Percentiles rank a stretch among this genome's conserved stretches.
Conservation (phyloP, 192 early-diverging fungal genomes). For the Tieghemiomyces parasiticus region DNA sequence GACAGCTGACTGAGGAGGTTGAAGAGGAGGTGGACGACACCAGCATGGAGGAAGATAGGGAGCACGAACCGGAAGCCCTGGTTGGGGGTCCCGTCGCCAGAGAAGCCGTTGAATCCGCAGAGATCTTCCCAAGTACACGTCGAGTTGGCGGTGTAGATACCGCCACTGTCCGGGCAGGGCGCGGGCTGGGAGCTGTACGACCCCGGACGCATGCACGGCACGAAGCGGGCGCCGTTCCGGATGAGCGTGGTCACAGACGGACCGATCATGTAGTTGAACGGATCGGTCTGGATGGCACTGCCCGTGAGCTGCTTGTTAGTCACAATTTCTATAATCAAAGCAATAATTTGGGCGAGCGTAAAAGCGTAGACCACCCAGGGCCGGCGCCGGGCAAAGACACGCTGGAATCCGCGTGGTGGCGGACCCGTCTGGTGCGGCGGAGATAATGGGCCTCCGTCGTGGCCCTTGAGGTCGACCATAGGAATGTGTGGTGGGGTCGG, state of each 20-base stretch:
- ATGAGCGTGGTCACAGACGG: slow-evolving; percentile 46
- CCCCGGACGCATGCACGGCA: slow-evolving; percentile 56
- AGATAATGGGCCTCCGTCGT: too few species aligned
- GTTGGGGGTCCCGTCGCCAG: slow-evolving; percentile 32
- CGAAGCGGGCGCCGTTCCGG: slow-evolving; percentile 53
- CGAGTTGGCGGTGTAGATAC: slow-evolving; percentile 11
- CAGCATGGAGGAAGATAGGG: slow-evolving; percentile 75
- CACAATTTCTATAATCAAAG: slow-evolving; percentile 33
- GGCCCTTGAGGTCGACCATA: not conserved
- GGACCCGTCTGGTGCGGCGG: too few species aligned
- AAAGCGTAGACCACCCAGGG: slow-evolving; percentile 32
- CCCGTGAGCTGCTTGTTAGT: slow-evolving; percentile 44
- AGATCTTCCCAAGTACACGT: slow-evolving; percentile 39
- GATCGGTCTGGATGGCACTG: slow-evolving; percentile 38
- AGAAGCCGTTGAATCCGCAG: slow-evolving; percentile 44
- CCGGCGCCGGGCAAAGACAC: not conserved
- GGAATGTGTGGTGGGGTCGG: too few species aligned
- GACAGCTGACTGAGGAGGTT: slow-evolving; percentile 59
- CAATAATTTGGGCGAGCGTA: slow-evolving; percentile 23
- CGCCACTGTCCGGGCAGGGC: slow-evolving; percentile 24
- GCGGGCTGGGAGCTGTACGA: slow-evolving; percentile 13
- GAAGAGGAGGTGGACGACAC: slow-evolving; percentile 58
- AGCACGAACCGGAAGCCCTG: slow-evolving; percentile 70
- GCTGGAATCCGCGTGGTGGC: too few species aligned
- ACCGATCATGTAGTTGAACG: slow-evolving; percentile 75